Conservation (phyloP, 345 rosid species). For the Luvunga scandens region DNA sequence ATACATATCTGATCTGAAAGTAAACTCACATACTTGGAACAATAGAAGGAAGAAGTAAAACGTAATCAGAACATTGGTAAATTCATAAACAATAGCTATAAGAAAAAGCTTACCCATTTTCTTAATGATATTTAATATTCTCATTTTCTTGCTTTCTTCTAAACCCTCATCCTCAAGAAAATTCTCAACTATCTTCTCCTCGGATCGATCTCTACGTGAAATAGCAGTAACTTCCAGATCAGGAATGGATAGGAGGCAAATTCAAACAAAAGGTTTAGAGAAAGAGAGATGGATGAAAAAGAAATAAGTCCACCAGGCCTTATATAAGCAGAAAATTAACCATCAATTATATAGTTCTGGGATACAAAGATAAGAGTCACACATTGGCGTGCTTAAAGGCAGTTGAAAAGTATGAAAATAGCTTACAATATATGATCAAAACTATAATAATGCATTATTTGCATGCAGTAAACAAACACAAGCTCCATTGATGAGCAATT, state of each 20-base stretch:
- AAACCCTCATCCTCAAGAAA: conserved; percentile 70
- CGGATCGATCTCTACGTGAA: conserved; percentile 55
- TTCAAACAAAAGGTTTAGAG: not conserved
- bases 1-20: not conserved
- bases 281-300: not conserved
- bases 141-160: conserved; percentile 57
- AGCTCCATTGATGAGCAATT: not conserved
- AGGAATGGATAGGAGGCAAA: not conserved
- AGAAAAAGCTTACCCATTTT: conserved; percentile 60
- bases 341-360: not conserved
- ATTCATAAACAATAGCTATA: not conserved
- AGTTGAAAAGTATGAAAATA: not conserved
- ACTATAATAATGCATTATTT: not conserved
- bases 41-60: not conserved
- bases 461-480: not conserved
- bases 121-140: conserved; percentile 58
- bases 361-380: not conserved
- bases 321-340: not conserved
- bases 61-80: not conserved
- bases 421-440: not conserved
- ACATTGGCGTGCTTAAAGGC: not conserved
- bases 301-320: not conserved
- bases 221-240: not conserved
- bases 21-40: not conserved
- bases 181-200: conserved; percentile 65